Percentiles rank a stretch among this genome's conserved stretches.
Evolutionary conservation across 2,329 filamentous ascomycete genomes (phyloP).

Genomic region (Penicillium oxalicum): DNA sequence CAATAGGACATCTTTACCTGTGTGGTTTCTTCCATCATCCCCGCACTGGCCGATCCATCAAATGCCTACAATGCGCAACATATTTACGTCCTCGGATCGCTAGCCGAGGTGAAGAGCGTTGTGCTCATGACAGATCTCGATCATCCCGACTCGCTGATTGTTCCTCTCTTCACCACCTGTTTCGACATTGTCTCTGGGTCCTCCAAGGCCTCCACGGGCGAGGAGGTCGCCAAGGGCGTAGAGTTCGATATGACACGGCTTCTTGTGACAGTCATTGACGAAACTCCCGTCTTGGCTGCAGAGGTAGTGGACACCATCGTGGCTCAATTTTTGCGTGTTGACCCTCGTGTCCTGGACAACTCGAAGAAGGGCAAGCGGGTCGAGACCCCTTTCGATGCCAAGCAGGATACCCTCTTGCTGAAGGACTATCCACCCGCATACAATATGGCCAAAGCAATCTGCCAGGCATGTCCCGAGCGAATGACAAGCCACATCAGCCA

Average conservation of each 20-base stretch:
- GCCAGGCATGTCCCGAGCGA: conserved; percentile 81
- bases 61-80: conserved; percentile 92
- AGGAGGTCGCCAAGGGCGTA: conserved; percentile 85
- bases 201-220: conserved; percentile 66
- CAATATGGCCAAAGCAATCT: conserved; percentile 92
- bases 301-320: conserved; percentile 89
- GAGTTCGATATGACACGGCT: conserved; percentile 87
- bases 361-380: conserved; percentile 54
- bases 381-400: conserved; percentile 58
- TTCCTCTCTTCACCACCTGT: conserved; percentile 76
- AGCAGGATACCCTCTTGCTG: conserved; percentile 74
- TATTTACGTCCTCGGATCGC: conserved; percentile 79
- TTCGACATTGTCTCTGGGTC: conserved; percentile 87
- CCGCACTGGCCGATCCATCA: conserved; percentile 75
- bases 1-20: conserved; percentile 83
- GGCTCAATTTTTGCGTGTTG: conserved; percentile 88
- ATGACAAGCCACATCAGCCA: conserved; percentile 93
- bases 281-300: conserved; percentile 68
- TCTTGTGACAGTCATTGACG: conserved; percentile 79
- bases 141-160: conserved; percentile 69
- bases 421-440: conserved; percentile 90
- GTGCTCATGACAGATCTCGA: conserved; percentile 84
- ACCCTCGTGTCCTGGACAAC: conserved; percentile 52
- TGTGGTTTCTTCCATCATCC: conserved; percentile 76
- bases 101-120: conserved; percentile 91